A percentile compares a stretch with the other conserved stretches of the same genome.
Evolutionary conservation across 2,329 filamentous ascomycete species (phyloP).

Genomic region (Peltaster fructicola): DNA sequence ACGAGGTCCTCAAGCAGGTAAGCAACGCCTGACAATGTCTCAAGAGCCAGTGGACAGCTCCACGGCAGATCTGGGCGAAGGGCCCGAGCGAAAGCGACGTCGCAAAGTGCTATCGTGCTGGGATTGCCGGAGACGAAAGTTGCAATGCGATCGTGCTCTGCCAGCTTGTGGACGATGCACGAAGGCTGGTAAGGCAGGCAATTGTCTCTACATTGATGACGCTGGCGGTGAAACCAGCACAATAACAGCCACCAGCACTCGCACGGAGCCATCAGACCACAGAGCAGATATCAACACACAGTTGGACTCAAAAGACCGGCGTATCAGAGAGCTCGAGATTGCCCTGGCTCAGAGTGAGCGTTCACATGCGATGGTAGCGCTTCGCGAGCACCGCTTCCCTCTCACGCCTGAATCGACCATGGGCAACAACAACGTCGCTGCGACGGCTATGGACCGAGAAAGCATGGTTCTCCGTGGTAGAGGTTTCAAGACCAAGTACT

Average conservation of each 20-base stretch:
- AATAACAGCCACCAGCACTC: neutral
- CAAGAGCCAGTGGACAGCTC: too few relatives aligned
- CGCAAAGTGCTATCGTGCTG: conserved; percentile 30
- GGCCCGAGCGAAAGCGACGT: conserved; percentile 26
- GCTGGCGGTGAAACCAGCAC: conserved; percentile 5
- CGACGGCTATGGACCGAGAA: conserved; percentile 16
- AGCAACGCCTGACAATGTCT: too few relatives aligned
- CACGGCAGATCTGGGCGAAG: too few relatives aligned
- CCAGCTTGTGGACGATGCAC: conserved; percentile 28
- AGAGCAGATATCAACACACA: conserved; percentile 8
- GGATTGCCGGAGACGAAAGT: conserved; percentile 28
- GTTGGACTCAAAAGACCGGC: neutral
- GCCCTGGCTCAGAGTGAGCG: neutral
- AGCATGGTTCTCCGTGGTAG: conserved; percentile 26
- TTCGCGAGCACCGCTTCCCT: too few relatives aligned
- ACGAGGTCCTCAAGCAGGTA: too few relatives aligned
- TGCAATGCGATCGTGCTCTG: conserved; percentile 29
- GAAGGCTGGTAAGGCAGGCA: conserved; percentile 24
- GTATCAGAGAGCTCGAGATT: neutral
- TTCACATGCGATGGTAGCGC: too few relatives aligned
- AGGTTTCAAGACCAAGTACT: conserved; percentile 28
- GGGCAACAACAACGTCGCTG: conserved; percentile 4
- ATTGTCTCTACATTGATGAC: conserved; percentile 24
- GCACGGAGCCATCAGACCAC: conserved; percentile 8
- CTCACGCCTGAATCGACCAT: conserved; percentile 12